Conservation (phyloP, 2,329 filamentous ascomycete genomes). For the Colletotrichum tofieldiae region DNA sequence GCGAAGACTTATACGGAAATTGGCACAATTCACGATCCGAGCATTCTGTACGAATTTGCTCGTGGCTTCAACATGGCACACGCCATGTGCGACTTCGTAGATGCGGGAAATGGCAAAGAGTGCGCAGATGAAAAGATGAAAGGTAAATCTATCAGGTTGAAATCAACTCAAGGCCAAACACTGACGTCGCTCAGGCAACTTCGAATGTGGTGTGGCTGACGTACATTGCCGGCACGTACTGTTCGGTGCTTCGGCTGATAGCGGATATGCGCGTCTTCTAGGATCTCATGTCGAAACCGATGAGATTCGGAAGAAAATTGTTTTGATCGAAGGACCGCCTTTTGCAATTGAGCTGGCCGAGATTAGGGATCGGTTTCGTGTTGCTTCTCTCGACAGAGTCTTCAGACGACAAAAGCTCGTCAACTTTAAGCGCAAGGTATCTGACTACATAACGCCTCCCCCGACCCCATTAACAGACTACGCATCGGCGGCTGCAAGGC, state of each 20-base stretch:
- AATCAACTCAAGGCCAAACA: neutral
- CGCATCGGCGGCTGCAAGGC: slow-evolving; percentile 40
- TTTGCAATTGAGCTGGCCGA: slow-evolving; percentile 55
- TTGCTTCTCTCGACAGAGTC: slow-evolving; percentile 46
- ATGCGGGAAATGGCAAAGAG: slow-evolving; percentile 60
- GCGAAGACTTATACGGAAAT: slow-evolving; percentile 52
- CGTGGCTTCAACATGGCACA: slow-evolving; percentile 59
- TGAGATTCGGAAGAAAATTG: slow-evolving; percentile 50
- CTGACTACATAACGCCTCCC: slow-evolving; percentile 44
- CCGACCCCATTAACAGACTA: slow-evolving; percentile 44
- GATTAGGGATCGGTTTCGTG: slow-evolving; percentile 49
- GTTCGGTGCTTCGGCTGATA: slow-evolving; percentile 60
- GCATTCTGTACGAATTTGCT: slow-evolving; percentile 53
- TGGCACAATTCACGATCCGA: slow-evolving; percentile 47
- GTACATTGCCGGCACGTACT: slow-evolving; percentile 58
- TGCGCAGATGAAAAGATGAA: slow-evolving; percentile 59
- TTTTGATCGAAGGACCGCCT: slow-evolving; percentile 56
- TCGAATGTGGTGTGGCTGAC: slow-evolving; percentile 53
- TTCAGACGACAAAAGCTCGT: slow-evolving; percentile 48
- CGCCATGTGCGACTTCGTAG: slow-evolving; percentile 56
- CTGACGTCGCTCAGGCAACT: slow-evolving; percentile 47
- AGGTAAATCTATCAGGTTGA: slow-evolving; percentile 47
- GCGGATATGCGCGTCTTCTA: slow-evolving; percentile 59
- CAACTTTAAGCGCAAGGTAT: slow-evolving; percentile 44
- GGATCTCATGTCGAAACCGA: slow-evolving; percentile 49